Percentiles rank a stretch among this genome's conserved stretches.
Evolutionary conservation across 768 basidiomycete genomes (phyloP).

Genomic region (Calvatia gigantea): DNA sequence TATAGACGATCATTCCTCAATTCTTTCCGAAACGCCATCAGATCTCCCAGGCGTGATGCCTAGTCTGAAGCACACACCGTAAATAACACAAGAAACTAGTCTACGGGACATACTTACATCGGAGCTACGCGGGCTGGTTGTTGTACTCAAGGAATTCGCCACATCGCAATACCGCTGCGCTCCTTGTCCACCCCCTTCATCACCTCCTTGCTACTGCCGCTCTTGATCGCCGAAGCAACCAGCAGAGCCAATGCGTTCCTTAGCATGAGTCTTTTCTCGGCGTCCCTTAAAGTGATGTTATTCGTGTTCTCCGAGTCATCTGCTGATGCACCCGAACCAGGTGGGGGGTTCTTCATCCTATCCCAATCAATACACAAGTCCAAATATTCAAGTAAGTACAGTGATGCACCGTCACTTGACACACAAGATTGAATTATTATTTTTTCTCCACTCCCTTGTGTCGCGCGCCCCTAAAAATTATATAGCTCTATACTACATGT

Average conservation of each 20-base stretch:
- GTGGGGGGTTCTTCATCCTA: constrained; percentile 37
- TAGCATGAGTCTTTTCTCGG: constrained; percentile 32
- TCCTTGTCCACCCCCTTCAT: constrained; percentile 54
- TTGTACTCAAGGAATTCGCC: constrained; percentile 50
- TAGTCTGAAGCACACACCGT: no score
- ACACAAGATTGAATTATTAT: background rate
- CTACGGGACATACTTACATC: no score
- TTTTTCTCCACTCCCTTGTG: no score
- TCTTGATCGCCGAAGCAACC: constrained; percentile 53
- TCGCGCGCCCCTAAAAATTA: no score
- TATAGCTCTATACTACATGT: no score
- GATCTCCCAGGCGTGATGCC: no score
- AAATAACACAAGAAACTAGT: background rate
- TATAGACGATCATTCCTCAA: no score
- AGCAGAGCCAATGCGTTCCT: constrained; percentile 47
- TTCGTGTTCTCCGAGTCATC: background rate
- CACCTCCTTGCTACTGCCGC: constrained; percentile 48
- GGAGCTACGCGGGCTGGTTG: no score
- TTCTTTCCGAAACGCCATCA: no score
- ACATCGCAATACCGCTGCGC: constrained; percentile 62
- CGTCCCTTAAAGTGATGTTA: background rate
- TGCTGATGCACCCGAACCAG: no score
- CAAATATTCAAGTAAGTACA: constrained; percentile 50
- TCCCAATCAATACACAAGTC: constrained; percentile 64
- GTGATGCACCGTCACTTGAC: background rate